phyloP scores from a whole-genome alignment of 139 green algal genomes.

The Chlorella sp. region DNA sequence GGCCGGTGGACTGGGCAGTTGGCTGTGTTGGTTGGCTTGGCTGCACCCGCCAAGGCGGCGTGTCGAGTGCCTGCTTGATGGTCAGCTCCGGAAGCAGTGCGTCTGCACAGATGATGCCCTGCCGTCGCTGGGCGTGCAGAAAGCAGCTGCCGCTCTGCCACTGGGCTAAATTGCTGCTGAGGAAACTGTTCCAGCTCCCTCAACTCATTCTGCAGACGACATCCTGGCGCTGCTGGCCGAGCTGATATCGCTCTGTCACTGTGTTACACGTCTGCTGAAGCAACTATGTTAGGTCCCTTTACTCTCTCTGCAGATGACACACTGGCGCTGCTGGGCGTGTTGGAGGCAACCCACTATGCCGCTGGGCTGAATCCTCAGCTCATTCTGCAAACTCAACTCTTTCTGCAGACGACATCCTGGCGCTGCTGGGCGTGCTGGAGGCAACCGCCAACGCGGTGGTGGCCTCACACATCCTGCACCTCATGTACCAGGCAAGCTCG shows the following conservation, averaged over 20 bases:
- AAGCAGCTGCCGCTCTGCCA: conserved; percentile 15
- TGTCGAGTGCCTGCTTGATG: too few species aligned
- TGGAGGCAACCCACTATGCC: conserved; percentile 28
- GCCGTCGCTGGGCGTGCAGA: conserved; percentile 14
- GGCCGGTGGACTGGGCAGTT: too few species aligned
- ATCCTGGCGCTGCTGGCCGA: conserved; percentile 22
- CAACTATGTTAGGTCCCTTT: too few species aligned
- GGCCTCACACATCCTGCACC: conserved; percentile 40
- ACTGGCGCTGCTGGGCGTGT: conserved; percentile 2
- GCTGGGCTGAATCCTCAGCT: too few species aligned
- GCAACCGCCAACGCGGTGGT: conserved; percentile 13
- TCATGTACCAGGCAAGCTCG: conserved; percentile 10
- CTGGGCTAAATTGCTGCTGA: too few species aligned
- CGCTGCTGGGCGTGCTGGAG: conserved; percentile 28
- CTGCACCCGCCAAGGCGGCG: too few species aligned
- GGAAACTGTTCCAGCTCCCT: too few species aligned
- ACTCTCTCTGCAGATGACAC: conserved; percentile 28
- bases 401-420: conserved; percentile 26
- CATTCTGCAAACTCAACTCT: too few species aligned
- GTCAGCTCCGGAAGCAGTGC: too few species aligned
- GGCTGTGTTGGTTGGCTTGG: too few species aligned
- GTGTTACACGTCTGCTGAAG: too few species aligned
- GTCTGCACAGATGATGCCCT: conserved; percentile 34
- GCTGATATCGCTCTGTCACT: too few species aligned
- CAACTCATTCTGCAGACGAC: conserved; percentile 20